Evolutionary conservation across 495 filamentous ascomycete species (phyloP).

Genomic region (Penicillium arizonense): DNA sequence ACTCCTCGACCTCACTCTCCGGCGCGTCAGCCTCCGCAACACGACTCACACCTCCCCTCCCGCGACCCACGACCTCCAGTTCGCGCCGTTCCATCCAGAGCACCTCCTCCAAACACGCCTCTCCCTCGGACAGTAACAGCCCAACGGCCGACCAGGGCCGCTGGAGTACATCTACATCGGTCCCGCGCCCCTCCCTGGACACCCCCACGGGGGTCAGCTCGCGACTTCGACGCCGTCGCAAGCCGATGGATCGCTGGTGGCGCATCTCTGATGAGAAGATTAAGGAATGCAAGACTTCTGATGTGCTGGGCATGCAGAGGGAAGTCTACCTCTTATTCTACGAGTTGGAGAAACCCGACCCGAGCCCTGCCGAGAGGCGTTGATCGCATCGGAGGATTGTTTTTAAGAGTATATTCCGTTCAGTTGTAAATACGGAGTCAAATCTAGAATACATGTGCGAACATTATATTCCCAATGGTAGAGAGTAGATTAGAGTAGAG

Average conservation of each 20-base stretch:
- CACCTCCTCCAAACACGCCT: constrained; percentile 28
- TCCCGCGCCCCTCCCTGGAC: constrained; percentile 24
- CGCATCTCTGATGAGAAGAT: constrained; percentile 97
- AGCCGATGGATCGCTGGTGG: constrained; percentile 83
- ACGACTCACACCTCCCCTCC: constrained; percentile 30
- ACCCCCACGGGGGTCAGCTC: constrained; percentile 18
- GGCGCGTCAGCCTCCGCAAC: constrained; percentile 26
- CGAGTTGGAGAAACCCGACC: constrained; percentile 62
- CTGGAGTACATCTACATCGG: constrained; percentile 30
- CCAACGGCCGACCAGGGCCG: constrained; percentile 26
- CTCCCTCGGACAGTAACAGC: constrained; percentile 26
- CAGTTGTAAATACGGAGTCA: too few relatives aligned
- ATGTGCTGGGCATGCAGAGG: constrained; percentile 89
- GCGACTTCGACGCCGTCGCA: constrained; percentile 55
- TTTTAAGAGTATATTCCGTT: not conserved
- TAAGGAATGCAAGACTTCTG: constrained; percentile 86
- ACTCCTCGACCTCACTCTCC: constrained; percentile 43
- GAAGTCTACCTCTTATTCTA: constrained; percentile 98
- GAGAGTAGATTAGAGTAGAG: too few relatives aligned
- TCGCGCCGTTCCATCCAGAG: constrained; percentile 40
- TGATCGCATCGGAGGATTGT: not conserved
- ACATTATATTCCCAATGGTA: too few relatives aligned
- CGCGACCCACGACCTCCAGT: constrained; percentile 38
- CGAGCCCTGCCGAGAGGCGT: constrained; percentile 7
- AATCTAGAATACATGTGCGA: too few relatives aligned